These are phyloP conservation scores for Agrostemma githago DNA, from an alignment of 148 eudicot species.

Conservation along the genomic window DNA sequence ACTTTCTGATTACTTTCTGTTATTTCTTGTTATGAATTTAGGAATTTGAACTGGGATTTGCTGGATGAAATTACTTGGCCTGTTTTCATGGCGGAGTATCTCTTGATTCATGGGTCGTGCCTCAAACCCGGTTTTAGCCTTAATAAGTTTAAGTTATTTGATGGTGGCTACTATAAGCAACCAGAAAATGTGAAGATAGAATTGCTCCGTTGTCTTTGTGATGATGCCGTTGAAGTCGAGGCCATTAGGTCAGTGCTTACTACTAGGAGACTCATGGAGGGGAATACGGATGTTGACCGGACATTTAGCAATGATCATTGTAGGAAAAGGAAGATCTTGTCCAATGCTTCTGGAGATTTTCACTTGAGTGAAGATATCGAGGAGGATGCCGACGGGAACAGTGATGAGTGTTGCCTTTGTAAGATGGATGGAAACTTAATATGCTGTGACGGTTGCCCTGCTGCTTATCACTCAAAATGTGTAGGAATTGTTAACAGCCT, in stretches of 20 bases:
- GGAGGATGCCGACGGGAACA: slow-evolving; percentile 70
- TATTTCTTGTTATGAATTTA: slow-evolving; percentile 28
- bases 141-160: slow-evolving; percentile 47
- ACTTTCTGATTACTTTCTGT: slow-evolving; percentile 12
- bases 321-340: slow-evolving; percentile 41
- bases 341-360: slow-evolving; percentile 37
- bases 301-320: slow-evolving; percentile 27
- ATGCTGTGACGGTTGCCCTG: slow-evolving; percentile 98
- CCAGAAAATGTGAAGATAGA: slow-evolving; percentile 58
- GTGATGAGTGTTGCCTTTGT: slow-evolving; percentile 93
- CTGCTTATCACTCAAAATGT: slow-evolving; percentile 86
- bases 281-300: slow-evolving; percentile 42
- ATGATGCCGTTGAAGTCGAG: slow-evolving; percentile 74
- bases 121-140: slow-evolving; percentile 49
- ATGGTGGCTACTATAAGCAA: slow-evolving; percentile 64
- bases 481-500: slow-evolving; percentile 68
- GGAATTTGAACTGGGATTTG: slow-evolving; percentile 90
- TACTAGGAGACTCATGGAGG: slow-evolving; percentile 52
- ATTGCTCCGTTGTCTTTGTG: slow-evolving; percentile 79
- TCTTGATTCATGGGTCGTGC: slow-evolving; percentile 53
- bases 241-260: slow-evolving; percentile 63
- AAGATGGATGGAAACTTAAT: slow-evolving; percentile 93
- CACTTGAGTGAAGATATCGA: slow-evolving; percentile 48
- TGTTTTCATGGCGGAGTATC: slow-evolving; percentile 69
- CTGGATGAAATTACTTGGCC: slow-evolving; percentile 95